Percentiles rank a stretch among this genome's conserved stretches.
Evolutionary conservation across 2,329 filamentous ascomycete genomes (phyloP).

Genomic region (Allantophomopsis lycopodina): DNA sequence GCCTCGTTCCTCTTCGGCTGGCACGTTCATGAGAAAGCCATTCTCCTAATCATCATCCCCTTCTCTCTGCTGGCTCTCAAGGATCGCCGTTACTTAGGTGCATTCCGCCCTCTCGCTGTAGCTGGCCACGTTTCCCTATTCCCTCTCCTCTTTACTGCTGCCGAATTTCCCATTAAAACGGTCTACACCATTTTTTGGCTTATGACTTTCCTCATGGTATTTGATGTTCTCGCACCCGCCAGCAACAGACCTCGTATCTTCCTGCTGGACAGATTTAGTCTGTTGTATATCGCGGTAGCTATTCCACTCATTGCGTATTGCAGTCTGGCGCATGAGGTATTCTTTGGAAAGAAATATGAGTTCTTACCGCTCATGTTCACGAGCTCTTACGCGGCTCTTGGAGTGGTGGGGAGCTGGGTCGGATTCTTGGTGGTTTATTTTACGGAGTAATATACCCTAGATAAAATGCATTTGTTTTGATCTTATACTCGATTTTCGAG

Average conservation of each 20-base stretch:
- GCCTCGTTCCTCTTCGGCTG: constrained; percentile 95
- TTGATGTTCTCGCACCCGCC: constrained; percentile 78
- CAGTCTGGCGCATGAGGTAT: constrained; percentile 66
- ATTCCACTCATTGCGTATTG: constrained; percentile 85
- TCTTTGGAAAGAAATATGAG: constrained; percentile 73
- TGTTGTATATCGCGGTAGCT: constrained; percentile 78
- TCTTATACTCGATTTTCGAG: too few relatives aligned
- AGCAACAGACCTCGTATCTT: constrained; percentile 72
- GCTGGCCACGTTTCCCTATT: constrained; percentile 93
- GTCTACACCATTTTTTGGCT: constrained; percentile 91
- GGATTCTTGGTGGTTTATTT: constrained; percentile 93
- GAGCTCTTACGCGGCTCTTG: constrained; percentile 84
- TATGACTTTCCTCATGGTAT: constrained; percentile 69
- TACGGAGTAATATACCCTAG: constrained; percentile 13
- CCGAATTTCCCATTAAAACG: constrained; percentile 89
- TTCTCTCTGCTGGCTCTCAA: constrained; percentile 86
- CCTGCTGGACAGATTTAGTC: constrained; percentile 78
- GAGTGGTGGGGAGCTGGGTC: constrained; percentile 92
- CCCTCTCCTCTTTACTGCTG: constrained; percentile 79
- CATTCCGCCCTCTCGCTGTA: constrained; percentile 83
- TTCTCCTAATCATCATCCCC: constrained; percentile 85
- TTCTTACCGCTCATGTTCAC: constrained; percentile 96
- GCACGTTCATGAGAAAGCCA: constrained; percentile 97
- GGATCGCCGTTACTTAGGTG: constrained; percentile 79
- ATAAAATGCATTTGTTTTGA: too few relatives aligned